phyloP scores from a whole-genome alignment of 148 eudicot genomes.

The Heliamphora exappendiculata region DNA sequence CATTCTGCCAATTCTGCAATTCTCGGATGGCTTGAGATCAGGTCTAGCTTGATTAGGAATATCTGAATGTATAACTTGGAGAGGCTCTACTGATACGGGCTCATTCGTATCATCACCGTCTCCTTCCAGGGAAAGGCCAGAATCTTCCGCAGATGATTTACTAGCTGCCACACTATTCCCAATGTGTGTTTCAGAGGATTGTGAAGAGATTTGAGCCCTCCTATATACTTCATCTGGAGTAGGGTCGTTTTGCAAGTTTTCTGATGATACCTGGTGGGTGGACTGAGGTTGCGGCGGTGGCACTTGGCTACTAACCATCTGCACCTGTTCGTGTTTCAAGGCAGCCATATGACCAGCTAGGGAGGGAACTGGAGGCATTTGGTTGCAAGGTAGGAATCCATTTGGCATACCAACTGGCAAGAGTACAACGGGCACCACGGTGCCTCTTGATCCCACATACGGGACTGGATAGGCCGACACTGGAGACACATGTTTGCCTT shows the following conservation, averaged over 20 bases:
- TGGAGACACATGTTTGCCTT: conserved; percentile 24
- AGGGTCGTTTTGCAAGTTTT: conserved; percentile 17
- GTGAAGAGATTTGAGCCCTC: conserved; percentile 22
- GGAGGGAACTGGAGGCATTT: conserved; percentile 31
- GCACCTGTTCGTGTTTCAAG: conserved; percentile 32
- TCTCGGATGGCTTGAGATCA: conserved; percentile 21
- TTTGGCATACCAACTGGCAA: conserved; percentile 44
- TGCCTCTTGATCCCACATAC: conserved; percentile 53
- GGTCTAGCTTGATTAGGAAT: conserved; percentile 20
- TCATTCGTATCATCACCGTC: conserved; percentile 32
- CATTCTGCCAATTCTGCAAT: conserved; percentile 71
- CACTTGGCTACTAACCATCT: conserved; percentile 21
- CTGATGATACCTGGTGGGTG: conserved; percentile 15
- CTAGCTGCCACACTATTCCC: conserved; percentile 21
- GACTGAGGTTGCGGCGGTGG: conserved; percentile 14
- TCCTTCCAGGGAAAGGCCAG: conserved; percentile 24
- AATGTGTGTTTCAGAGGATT: conserved; percentile 22
- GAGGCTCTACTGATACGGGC: conserved; percentile 48
- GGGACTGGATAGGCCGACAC: conserved; percentile 35
- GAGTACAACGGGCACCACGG: conserved; percentile 63
- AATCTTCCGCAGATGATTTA: conserved; percentile 20
- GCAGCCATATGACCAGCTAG: conserved; percentile 37
- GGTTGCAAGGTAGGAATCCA: conserved; percentile 30
- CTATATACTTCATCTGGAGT: conserved; percentile 14
- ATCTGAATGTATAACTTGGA: conserved; percentile 32